Evolutionary conservation across 169 alveolate species (phyloP).

Genomic region (Babesia bovis): DNA sequence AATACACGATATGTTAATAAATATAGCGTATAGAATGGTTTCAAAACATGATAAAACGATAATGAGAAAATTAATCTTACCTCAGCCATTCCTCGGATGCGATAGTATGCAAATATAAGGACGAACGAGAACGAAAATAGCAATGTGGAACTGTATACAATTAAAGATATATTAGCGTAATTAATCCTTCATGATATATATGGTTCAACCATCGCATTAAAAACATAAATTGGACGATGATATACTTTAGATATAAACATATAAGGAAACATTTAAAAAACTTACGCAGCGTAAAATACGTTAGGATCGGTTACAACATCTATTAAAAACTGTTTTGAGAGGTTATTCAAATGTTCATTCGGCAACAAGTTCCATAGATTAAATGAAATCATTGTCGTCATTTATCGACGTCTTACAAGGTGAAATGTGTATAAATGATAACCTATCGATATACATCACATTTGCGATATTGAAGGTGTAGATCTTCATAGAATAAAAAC

Average conservation of each 20-base stretch:
- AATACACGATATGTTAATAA: not conserved
- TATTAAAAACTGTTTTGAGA: not conserved
- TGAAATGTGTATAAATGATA: no score
- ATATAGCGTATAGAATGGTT: not conserved
- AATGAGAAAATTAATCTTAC: conserved; percentile 7
- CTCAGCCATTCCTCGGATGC: conserved; percentile 29
- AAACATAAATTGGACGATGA: not conserved
- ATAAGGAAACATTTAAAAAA: no score
- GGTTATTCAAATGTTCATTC: not conserved
- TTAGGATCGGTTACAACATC: conserved; percentile 4
- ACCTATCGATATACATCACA: no score
- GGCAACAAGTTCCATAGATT: not conserved
- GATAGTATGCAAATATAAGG: conserved; percentile 49
- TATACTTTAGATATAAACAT: no score
- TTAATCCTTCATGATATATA: not conserved
- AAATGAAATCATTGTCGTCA: not conserved
- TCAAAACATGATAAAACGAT: no score
- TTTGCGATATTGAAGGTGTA: no score
- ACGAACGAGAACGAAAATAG: conserved; percentile 30
- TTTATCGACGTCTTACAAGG: no score
- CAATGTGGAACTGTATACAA: conserved; percentile 23
- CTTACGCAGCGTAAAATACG: conserved; percentile 24
- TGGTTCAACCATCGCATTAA: not conserved
- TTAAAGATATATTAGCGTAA: not conserved
- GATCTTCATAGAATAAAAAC: no score